Conservation (phyloP, 768 basidiomycete species). For the Butyriboletus loyo region DNA sequence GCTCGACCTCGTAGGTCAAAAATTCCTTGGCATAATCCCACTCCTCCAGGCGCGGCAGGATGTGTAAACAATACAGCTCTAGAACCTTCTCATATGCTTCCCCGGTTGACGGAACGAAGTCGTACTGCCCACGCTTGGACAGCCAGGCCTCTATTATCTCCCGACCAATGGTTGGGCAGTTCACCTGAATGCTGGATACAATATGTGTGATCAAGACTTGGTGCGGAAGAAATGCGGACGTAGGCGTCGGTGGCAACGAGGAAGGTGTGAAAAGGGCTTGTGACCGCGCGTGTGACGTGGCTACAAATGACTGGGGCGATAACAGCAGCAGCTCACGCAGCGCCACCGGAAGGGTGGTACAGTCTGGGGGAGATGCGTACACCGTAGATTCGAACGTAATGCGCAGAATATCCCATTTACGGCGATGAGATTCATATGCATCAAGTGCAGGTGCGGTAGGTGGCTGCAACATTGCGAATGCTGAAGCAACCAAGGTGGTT, state of each 20-base stretch:
- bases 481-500: constrained; percentile 60
- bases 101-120: constrained; percentile 29
- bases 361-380: constrained; percentile 52
- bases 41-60: constrained; percentile 69
- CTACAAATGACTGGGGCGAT: constrained; percentile 57
- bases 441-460: constrained; percentile 37
- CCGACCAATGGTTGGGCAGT: constrained; percentile 57
- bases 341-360: constrained; percentile 43
- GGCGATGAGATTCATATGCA: constrained; percentile 47
- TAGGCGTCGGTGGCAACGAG: constrained; percentile 35
- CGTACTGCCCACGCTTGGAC: constrained; percentile 47
- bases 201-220: constrained; percentile 69
- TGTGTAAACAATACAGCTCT: constrained; percentile 71
- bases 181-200: constrained; percentile 66
- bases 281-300: constrained; percentile 59
- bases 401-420: constrained; percentile 86
- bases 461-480: constrained; percentile 58
- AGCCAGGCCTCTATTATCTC: constrained; percentile 80
- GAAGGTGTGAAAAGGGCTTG: constrained; percentile 63
- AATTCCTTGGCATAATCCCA: constrained; percentile 83
- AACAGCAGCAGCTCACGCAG: constrained; percentile 53
- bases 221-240: constrained; percentile 60
- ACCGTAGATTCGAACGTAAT: constrained; percentile 79
- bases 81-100: constrained; percentile 72
- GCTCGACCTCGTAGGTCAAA: constrained; percentile 67